These are phyloP conservation scores for Baudoinia panamericana DNA, from an alignment of 495 filamentous ascomycete genomes.

Conservation along the genomic window DNA sequence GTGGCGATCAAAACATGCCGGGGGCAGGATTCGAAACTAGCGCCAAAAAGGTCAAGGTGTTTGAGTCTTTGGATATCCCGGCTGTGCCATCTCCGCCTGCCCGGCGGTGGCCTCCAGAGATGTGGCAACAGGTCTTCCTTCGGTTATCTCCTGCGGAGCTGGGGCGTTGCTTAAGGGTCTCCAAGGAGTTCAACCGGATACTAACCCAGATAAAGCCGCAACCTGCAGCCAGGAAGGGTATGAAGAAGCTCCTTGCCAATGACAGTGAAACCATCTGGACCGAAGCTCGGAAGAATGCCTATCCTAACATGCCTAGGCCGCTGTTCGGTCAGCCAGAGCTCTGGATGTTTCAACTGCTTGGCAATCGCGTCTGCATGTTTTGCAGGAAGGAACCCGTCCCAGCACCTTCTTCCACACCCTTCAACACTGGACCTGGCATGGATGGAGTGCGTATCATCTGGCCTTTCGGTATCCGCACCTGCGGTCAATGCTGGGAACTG, in stretches of 20 bases:
- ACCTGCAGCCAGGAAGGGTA: slow-evolving; percentile 17
- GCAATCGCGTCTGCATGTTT: slow-evolving; percentile 41
- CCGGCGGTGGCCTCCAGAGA: slow-evolving; percentile 18
- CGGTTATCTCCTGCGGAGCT: slow-evolving; percentile 23
- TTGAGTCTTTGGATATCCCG: not conserved
- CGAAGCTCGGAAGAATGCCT: slow-evolving; percentile 41
- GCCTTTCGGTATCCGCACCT: slow-evolving; percentile 50
- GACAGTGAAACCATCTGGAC: slow-evolving; percentile 47
- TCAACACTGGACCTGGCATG: slow-evolving; percentile 39
- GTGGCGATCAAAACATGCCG: not conserved
- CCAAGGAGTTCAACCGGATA: slow-evolving; percentile 30
- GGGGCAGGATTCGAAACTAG: not conserved
- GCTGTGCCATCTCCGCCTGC: not conserved
- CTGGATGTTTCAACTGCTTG: slow-evolving; percentile 50
- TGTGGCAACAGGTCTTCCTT: slow-evolving; percentile 30
- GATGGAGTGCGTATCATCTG: slow-evolving; percentile 45
- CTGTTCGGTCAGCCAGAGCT: slow-evolving; percentile 42
- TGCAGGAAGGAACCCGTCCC: slow-evolving; percentile 31
- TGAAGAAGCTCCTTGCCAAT: slow-evolving; percentile 23
- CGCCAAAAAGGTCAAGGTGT: not conserved
- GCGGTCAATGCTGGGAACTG: slow-evolving; percentile 46
- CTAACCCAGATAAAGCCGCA: slow-evolving; percentile 30
- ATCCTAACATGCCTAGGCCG: slow-evolving; percentile 43
- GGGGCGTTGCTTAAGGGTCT: slow-evolving; percentile 26
- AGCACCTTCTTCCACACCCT: slow-evolving; percentile 27